Base-by-base conservation (phyloP, 129 eudicot genomes). In the Calendula officinalis region DNA sequence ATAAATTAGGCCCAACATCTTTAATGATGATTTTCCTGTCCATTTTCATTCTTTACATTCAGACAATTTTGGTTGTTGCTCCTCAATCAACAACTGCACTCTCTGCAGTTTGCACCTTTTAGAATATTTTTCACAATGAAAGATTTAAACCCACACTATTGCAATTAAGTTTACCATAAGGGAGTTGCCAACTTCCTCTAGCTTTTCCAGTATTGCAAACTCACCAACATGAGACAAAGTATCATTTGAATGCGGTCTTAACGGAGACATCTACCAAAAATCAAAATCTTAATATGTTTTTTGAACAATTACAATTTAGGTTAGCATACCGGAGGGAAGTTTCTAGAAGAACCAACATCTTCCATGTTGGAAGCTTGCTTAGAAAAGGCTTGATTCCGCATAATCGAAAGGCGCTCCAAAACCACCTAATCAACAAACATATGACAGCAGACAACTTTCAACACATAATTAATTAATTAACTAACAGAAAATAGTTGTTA, bases 101-200 rank as follows among this genome's bases (percentile, higher is more conserved):
- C 84, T 86, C 91, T 90, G 95, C 76, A 72, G 50, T 10, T 63
- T 47, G 56, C 40, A 52, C 41, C 48, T 22, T 22, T 22, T 22
- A 22, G 30, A 22, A 22, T 22, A 22, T 0, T 22, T 22, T 22
- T 2, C 30, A n/a, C 30, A 22, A 30, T 43, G 71, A 62, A 50
- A 45, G 55, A 14, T 47, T 44, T 34, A 38, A 46, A 58, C 3
- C 8, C 8, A 30, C 34, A 41, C 4, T 2, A 39, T 14, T 33
- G 32, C 34, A 3, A 32, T 2, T 11, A 30, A 7, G 5, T 6
- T 62, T 51, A 90, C 95, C 95, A 77, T 86, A 36, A 90, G 77
- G 48, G 89, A 83, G 72, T 75, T 84, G 40, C 85, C 91, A 68
- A 84, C 85, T 77, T 90, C 89, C 67, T 90, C 97, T 56, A 90